Base-by-base conservation (phyloP, 2,329 filamentous ascomycete genomes). In the Colletotrichum echinochloae region DNA sequence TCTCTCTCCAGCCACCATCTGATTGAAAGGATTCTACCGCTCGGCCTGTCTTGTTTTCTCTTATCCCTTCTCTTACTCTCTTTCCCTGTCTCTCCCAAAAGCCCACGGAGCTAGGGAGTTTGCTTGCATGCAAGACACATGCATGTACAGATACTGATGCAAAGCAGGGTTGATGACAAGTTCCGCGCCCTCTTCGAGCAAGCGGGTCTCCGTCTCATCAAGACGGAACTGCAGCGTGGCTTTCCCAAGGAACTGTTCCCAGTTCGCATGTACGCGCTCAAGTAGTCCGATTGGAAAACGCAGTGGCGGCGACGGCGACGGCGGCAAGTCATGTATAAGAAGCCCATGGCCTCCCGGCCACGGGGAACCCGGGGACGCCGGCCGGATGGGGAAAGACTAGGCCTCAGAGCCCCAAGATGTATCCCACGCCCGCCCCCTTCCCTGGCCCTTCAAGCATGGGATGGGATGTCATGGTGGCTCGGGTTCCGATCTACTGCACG, bases 261-360 rank as follows among this genome's bases (percentile, higher is more conserved):
- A 0, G 91, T 97, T 23, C 88, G 89, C 75, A 92, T 91, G 79
- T 97, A 94, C 81, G 94, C 93, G 1, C 80, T 97, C 75, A 89
- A 88, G 74, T 72, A 62, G 62, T 35, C 44, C 16, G 33, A 3
- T 28, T 30, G n/a, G 16, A 64, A 71, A 51, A 46, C 11, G 16
- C 57, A 59, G 63, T 61, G 66, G 44, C n/a, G 44, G n/a, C 49
- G 49, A 28, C 63, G 49, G 23, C 62, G 46, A 51, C 55, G 57
- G 63, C 54, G 62, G 72, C 67, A 66, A 70, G 51, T 51, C 67
- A 70, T 67, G 67, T 63, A 61, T 52, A 51, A 41, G 67, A 64
- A 57, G 67, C 57, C 66, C 8, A 30, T 26, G 51, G 28, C 67
- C 63, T 49, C 57, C 57, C 46, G 56, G 52, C 56, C 49, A 46